phyloP scores from a whole-genome alignment of 176 grass and related monocot species.

The Areca catechu region DNA sequence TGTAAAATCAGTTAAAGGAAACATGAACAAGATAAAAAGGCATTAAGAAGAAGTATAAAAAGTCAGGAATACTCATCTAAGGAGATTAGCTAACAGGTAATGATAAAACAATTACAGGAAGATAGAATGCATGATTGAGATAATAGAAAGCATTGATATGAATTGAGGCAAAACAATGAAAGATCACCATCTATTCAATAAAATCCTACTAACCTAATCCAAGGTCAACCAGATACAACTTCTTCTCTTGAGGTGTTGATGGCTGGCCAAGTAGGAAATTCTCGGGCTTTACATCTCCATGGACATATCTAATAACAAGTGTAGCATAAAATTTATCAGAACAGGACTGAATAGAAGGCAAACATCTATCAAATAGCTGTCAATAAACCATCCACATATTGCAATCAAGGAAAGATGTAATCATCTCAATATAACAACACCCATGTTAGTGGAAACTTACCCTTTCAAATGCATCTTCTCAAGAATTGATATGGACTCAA shows the following conservation, averaged over 20 bases:
- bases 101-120: neutral
- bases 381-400: neutral
- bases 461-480: constrained; percentile 88
- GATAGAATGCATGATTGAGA: neutral
- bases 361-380: too few relatives aligned
- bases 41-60: too few relatives aligned
- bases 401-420: neutral
- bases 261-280: constrained; percentile 85
- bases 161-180: constrained; percentile 9
- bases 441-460: constrained; percentile 14
- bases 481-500: constrained; percentile 70
- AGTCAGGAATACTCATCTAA: too few relatives aligned
- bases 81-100: too few relatives aligned
- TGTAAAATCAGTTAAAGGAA: constrained; percentile 4
- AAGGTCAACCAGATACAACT: constrained; percentile 86
- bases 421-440: constrained; percentile 2
- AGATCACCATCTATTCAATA: constrained; percentile 1
- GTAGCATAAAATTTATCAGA: too few relatives aligned
- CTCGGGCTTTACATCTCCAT: constrained; percentile 88
- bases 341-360: too few relatives aligned
- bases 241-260: constrained; percentile 78
- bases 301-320: constrained; percentile 49
- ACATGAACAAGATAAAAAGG: constrained; percentile 6
- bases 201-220: constrained; percentile 52
- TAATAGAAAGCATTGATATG: neutral